These are phyloP conservation scores for Choiromyces venosus DNA, from an alignment of 495 filamentous ascomycete species.

Conservation along the genomic window DNA sequence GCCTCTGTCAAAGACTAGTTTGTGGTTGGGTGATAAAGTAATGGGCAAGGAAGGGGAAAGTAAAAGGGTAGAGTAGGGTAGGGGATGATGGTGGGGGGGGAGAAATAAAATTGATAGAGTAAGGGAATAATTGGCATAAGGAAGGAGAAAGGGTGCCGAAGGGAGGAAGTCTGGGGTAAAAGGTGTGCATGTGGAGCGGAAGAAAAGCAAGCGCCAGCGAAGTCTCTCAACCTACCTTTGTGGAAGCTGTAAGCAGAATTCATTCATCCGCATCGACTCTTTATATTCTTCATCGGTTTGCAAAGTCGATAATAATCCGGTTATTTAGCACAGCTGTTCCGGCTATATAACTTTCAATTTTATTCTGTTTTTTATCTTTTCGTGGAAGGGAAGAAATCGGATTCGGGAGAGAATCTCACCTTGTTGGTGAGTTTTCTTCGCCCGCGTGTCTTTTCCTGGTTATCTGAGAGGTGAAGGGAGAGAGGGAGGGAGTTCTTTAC, in stretches of 20 bases:
- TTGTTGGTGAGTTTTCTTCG: not conserved
- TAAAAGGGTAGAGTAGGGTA: too few species aligned
- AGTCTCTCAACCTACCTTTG: slow-evolving; percentile 21
- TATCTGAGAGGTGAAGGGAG: not conserved
- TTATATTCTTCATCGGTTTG: slow-evolving; percentile 31
- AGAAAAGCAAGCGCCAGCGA: slow-evolving; percentile 31
- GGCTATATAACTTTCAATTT: slow-evolving; percentile 21
- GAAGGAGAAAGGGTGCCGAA: slow-evolving; percentile 3
- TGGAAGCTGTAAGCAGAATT: slow-evolving; percentile 33
- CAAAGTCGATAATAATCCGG: slow-evolving; percentile 35
- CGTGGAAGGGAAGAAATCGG: slow-evolving; percentile 16
- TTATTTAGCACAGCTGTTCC: slow-evolving; percentile 27
- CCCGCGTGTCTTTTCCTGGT: not conserved
- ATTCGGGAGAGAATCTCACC: not conserved
- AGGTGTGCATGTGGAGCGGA: slow-evolving; percentile 24
- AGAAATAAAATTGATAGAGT: not conserved
- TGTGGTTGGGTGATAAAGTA: not conserved
- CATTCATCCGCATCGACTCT: slow-evolving; percentile 33
- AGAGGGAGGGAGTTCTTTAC: not conserved
- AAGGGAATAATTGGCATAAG: not conserved
- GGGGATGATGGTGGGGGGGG: too few species aligned
- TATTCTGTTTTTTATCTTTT: not conserved
- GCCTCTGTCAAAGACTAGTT: not conserved
- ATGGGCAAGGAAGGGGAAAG: not conserved
- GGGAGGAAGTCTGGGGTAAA: slow-evolving; percentile 32